Evolutionary conservation across 2,329 filamentous ascomycete species (phyloP).

Genomic region (Aspergillus thermomutatus): DNA sequence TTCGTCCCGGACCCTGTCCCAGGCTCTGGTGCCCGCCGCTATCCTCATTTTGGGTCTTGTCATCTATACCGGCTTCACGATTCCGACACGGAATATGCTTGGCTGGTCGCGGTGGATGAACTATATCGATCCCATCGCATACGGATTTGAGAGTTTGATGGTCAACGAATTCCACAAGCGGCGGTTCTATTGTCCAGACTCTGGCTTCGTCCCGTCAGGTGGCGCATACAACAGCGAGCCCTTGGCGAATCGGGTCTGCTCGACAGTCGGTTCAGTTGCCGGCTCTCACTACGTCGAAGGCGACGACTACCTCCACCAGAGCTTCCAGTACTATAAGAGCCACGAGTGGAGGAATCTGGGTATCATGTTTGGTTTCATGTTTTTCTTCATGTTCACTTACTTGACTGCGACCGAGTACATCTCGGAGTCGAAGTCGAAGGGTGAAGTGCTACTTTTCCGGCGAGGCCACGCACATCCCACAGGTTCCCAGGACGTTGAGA

Average conservation of each 20-base stretch:
- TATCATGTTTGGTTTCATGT: constrained; percentile 62
- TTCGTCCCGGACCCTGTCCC: constrained; percentile 63
- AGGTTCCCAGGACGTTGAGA: constrained; percentile 27
- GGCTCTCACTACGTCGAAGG: constrained; percentile 55
- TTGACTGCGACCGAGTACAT: constrained; percentile 62
- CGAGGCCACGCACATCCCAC: constrained; percentile 58
- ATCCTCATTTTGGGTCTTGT: constrained; percentile 44
- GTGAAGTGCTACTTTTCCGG: constrained; percentile 72
- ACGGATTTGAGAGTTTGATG: constrained; percentile 77
- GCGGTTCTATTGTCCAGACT: constrained; percentile 49
- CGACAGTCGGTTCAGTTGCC: constrained; percentile 55
- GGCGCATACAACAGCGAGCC: constrained; percentile 35
- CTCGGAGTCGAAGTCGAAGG: constrained; percentile 68
- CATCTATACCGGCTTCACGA: constrained; percentile 51
- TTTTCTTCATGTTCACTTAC: constrained; percentile 61
- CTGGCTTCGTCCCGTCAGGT: constrained; percentile 42
- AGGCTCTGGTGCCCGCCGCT: constrained; percentile 55
- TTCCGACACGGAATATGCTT: constrained; percentile 60
- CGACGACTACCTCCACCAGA: constrained; percentile 53
- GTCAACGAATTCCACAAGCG: constrained; percentile 75
- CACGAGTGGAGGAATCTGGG: constrained; percentile 69
- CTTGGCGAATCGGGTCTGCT: constrained; percentile 51
- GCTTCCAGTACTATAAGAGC: constrained; percentile 55
- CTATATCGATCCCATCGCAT: constrained; percentile 74
- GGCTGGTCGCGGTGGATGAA: constrained; percentile 81